Evolutionary conservation across 176 grass and related monocot genomes (phyloP).

Genomic region (Musa itinerans): DNA sequence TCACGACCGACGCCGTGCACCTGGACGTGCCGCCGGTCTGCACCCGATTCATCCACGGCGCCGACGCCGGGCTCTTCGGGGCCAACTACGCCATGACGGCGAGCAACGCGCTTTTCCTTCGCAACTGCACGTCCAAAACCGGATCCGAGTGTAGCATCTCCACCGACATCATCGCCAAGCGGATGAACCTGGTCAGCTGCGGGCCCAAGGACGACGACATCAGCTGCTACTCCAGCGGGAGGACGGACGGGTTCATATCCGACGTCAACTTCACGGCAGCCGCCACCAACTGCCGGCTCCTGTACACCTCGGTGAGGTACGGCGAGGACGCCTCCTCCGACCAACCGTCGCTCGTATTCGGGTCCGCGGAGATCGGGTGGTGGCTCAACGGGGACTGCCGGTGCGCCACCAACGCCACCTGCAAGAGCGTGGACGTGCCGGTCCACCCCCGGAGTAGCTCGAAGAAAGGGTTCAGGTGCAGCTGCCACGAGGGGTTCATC

Average conservation of each 20-base stretch:
- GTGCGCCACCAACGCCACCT: background rate
- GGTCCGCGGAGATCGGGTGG: background rate
- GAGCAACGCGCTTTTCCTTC: background rate
- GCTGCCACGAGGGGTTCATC: background rate
- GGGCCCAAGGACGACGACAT: background rate
- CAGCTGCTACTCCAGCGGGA: background rate
- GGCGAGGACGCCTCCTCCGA: background rate
- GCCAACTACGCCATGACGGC: background rate
- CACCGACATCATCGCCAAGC: background rate
- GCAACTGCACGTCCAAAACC: background rate
- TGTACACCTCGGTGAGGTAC: background rate
- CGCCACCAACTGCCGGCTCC: background rate
- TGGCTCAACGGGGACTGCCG: conserved; percentile 4
- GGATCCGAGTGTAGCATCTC: background rate
- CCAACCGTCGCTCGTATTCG: background rate
- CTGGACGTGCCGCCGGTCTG: background rate
- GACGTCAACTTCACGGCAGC: background rate
- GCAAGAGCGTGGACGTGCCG: background rate
- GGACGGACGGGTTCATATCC: background rate
- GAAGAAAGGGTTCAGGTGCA: background rate
- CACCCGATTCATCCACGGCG: background rate
- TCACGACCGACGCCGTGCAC: background rate
- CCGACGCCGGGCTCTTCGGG: background rate
- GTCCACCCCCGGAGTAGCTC: background rate
- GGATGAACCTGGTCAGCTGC: background rate